Evolutionary conservation across 257 asterid species (phyloP).

Genomic region (Solanum etuberosum): DNA sequence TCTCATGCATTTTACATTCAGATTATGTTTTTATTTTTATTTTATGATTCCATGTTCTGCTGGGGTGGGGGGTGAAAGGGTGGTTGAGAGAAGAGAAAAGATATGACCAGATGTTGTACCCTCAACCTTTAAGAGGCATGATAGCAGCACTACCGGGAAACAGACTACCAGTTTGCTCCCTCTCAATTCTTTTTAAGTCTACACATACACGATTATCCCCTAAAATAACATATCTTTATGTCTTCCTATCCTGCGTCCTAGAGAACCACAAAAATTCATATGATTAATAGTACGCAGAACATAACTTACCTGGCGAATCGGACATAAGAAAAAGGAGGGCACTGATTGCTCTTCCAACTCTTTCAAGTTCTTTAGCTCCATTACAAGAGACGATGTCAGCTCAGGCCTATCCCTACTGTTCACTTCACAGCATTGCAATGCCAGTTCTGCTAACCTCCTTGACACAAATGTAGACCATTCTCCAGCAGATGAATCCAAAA

Average conservation of each 20-base stretch:
- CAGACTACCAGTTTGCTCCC: background rate
- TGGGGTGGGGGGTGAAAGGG: background rate
- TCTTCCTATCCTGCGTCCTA: background rate
- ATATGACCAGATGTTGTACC: background rate
- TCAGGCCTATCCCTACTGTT: constrained; percentile 60
- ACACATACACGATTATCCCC: background rate
- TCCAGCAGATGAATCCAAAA: constrained; percentile 65
- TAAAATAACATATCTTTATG: background rate
- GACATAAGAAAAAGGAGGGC: constrained; percentile 73
- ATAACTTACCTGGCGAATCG: constrained; percentile 54
- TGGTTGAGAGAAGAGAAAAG: background rate
- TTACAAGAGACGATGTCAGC: constrained; percentile 36
- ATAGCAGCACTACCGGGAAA: background rate
- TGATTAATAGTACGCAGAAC: background rate
- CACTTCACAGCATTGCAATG: constrained; percentile 57
- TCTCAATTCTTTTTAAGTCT: background rate
- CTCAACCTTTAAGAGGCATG: background rate
- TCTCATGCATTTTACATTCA: background rate
- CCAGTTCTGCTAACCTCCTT: constrained; percentile 62
- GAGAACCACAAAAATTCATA: background rate
- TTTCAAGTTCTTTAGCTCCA: constrained; percentile 53
- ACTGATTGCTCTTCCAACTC: constrained; percentile 49
- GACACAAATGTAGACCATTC: constrained; percentile 65
- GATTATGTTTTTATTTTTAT: background rate
- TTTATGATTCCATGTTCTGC: background rate